These are phyloP conservation scores for Inonotus obliquus DNA, from an alignment of 1,284 basidiomycete genomes.

Conservation along the genomic window DNA sequence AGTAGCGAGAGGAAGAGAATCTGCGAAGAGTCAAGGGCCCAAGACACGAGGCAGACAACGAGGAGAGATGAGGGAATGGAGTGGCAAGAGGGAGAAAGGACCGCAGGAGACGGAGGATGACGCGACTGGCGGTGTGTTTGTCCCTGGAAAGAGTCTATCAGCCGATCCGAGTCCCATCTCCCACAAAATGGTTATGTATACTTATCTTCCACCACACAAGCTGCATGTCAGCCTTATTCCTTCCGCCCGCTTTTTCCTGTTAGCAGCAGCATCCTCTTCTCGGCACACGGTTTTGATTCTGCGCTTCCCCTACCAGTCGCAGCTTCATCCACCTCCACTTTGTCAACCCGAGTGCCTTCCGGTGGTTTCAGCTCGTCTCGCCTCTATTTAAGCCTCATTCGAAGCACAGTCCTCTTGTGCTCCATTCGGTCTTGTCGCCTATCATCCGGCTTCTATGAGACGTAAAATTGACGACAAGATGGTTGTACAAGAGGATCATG, in stretches of 20 bases:
- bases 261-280: neutral
- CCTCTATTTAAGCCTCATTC: neutral
- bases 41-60: neutral
- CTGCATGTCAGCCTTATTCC: neutral
- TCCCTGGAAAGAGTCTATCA: constrained; percentile 8
- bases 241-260: constrained; percentile 1
- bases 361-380: constrained; percentile 11
- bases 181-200: neutral
- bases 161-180: constrained; percentile 4
- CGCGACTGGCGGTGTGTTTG: neutral
- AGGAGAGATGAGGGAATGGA: neutral
- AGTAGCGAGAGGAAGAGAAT: neutral
- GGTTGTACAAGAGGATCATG: constrained; percentile 8
- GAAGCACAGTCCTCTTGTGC: neutral
- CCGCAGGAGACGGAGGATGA: constrained; percentile 3
- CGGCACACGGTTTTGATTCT: neutral
- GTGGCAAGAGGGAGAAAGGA: neutral
- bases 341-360: constrained; percentile 16
- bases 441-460: neutral
- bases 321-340: constrained; percentile 3
- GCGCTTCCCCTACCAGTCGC: neutral
- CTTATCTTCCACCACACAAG: neutral
- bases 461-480: constrained; percentile 10
- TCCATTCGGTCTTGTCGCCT: neutral
- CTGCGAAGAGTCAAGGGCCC: neutral